Base-by-base conservation (phyloP, 2,329 filamentous ascomycete species). In the Cryphonectria naterciae region DNA sequence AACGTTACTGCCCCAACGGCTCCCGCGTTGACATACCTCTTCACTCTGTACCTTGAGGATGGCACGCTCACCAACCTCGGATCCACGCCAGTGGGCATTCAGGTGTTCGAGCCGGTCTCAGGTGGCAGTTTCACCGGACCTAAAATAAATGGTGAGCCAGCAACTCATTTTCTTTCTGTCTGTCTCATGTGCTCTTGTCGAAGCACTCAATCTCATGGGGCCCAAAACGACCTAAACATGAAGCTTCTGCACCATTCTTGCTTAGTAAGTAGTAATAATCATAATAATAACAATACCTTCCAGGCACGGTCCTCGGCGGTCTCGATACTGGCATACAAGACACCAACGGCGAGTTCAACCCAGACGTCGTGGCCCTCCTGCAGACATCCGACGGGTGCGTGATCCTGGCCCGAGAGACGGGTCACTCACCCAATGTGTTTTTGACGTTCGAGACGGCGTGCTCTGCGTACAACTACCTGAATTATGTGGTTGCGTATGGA, bases 301-400 rank as follows among this genome's bases (percentile, higher is more conserved):
- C 72, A 60, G 80, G 78, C 52, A 79, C 75, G 0, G 73, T 81
- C 15, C 52, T 74, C 10, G 74, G 78, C 17, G 81, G 81, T 19
- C 76, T 80, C 8, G 81, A 83, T 75, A 81, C 77, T 78, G 80
- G 80, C 19, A 74, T 82, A 22, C 79, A 77, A 0, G 79, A 82
- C 70, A 73, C 72, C 25, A 77, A 78, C 28, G 79, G 80, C 11
- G 72, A 76, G 4, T 83, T 83, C 74, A 80, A 78, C 69, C 80
- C 81, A 0, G 79, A 82, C 60, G 81, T 80, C 19, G 75, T 81
- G 22, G 83, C 83, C 56, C 77, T 79, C n/a, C 74, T 83, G 22
- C 73, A 78, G n/a, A 83, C 81, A 0, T 67, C 75, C 25, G 81
- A 83, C 69, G 80, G 81, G 4, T 79, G 76, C 17, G 77, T 80